These are phyloP conservation scores for Noccaea bulbosa DNA, from an alignment of 345 rosid species.

Conservation along the genomic window DNA sequence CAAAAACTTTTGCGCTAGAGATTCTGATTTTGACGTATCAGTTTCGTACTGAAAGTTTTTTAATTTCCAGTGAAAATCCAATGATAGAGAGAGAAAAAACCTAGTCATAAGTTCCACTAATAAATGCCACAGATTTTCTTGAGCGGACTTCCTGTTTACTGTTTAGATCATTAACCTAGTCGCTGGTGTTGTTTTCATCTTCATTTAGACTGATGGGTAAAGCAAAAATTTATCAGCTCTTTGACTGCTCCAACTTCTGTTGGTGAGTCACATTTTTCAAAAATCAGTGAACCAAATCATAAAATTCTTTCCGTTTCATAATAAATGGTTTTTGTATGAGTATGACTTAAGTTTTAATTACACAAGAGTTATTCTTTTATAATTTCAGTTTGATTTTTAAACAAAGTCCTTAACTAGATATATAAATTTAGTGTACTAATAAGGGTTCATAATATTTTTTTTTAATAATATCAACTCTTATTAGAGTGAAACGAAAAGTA, in stretches of 20 bases:
- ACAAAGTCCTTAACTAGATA: background rate
- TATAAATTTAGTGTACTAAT: background rate
- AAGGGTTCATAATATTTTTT: background rate
- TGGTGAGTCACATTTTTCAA: background rate
- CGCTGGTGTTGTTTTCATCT: slow-evolving; percentile 6
- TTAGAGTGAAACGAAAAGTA: background rate
- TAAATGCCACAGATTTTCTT: slow-evolving; percentile 32
- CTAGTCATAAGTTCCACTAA: slow-evolving; percentile 41
- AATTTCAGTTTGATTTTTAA: background rate
- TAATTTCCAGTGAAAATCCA: slow-evolving; percentile 26
- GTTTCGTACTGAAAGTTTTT: slow-evolving; percentile 50
- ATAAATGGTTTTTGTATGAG: background rate
- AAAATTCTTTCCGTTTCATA: background rate
- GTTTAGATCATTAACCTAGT: slow-evolving; percentile 7
- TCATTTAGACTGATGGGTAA: slow-evolving; percentile 24
- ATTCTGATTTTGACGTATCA: slow-evolving; percentile 78
- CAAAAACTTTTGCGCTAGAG: slow-evolving; percentile 49
- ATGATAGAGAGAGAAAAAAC: slow-evolving; percentile 34
- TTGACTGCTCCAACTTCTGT: slow-evolving; percentile 24
- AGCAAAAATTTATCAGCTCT: slow-evolving; percentile 22
- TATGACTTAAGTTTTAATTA: background rate
- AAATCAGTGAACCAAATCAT: slow-evolving; percentile 7
- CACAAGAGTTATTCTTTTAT: background rate
- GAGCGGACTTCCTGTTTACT: slow-evolving; percentile 14
- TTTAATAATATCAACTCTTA: background rate